Conservation (phyloP, 202 grass and related monocot species). For the Zoysia matrella region DNA sequence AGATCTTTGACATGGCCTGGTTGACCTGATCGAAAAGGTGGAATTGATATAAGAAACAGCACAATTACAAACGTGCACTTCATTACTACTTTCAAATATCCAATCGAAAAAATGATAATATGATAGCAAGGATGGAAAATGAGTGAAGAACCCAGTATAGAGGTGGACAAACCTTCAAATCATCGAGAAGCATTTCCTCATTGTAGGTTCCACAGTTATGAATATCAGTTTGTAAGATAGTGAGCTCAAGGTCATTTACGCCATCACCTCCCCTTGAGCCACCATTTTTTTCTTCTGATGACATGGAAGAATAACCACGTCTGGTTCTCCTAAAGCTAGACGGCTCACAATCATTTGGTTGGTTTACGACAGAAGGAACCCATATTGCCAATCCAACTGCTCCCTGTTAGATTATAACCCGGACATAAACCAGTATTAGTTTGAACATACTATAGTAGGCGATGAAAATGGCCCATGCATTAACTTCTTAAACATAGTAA, state of each 20-base stretch:
- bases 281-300: conserved; percentile 62
- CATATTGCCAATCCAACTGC: conserved; percentile 99
- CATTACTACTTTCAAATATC: conserved; percentile 3
- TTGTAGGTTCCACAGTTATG: conserved; percentile 50
- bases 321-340: conserved; percentile 56
- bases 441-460: conserved; percentile 18
- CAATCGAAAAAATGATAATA: neutral
- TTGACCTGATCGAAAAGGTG: conserved; percentile 57
- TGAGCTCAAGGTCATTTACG: conserved; percentile 68
- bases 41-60: conserved; percentile 20
- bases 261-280: conserved; percentile 45
- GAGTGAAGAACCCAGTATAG: conserved; percentile 10
- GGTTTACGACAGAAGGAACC: conserved; percentile 96
- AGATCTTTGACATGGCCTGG: conserved; percentile 89
- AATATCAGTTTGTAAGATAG: conserved; percentile 58
- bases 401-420: conserved; percentile 58
- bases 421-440: conserved; percentile 23
- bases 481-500: conserved; percentile 19
- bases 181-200: conserved; percentile 90
- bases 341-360: conserved; percentile 54
- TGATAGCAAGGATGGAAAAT: conserved; percentile 9
- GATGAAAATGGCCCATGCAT: conserved; percentile 18
- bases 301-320: conserved; percentile 75
- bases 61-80: neutral
- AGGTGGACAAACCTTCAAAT: conserved; percentile 76